phyloP scores from a whole-genome alignment of 2,329 filamentous ascomycete species.

The Fusarium aywerte region DNA sequence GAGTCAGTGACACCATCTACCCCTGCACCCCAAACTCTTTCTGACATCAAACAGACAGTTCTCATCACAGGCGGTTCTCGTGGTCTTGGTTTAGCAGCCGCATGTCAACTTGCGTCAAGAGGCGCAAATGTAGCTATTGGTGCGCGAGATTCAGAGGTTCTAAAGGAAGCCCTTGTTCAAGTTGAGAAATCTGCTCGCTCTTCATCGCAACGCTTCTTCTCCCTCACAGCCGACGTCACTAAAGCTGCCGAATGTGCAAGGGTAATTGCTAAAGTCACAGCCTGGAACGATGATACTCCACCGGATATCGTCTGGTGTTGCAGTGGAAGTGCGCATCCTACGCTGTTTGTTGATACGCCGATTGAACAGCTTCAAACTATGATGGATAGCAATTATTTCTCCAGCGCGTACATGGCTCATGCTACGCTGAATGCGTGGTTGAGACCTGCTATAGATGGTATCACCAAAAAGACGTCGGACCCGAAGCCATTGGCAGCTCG shows the following conservation, averaged over 20 bases:
- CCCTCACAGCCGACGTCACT: slow-evolving; percentile 17
- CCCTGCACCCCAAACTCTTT: rapidly evolving
- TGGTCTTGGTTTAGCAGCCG: slow-evolving; percentile 25
- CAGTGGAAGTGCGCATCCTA: slow-evolving; percentile 33
- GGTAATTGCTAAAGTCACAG: slow-evolving; percentile 16
- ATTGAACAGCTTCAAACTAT: slow-evolving; percentile 33
- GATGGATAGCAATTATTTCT: slow-evolving; percentile 40
- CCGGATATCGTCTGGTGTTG: slow-evolving; percentile 32
- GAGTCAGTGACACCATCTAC: background rate
- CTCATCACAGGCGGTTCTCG: slow-evolving; percentile 33
- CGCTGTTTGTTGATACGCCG: slow-evolving; percentile 31
- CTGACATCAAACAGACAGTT: slow-evolving; percentile 17
- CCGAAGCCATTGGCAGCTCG: background rate
- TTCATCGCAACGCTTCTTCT: slow-evolving; percentile 24
- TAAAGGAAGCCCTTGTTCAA: slow-evolving; percentile 19
- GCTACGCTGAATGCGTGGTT: slow-evolving; percentile 31
- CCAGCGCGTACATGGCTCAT: slow-evolving; percentile 35
- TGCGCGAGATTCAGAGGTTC: background rate
- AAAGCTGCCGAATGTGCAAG: slow-evolving; percentile 19
- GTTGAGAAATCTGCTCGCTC: slow-evolving; percentile 13
- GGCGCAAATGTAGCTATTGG: slow-evolving; percentile 26
- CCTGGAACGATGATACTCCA: slow-evolving; percentile 15
- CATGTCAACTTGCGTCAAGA: slow-evolving; percentile 25
- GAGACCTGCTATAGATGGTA: background rate
- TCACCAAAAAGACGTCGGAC: background rate